These are phyloP conservation scores for Penicillium sp. DNA, from an alignment of 2,329 filamentous ascomycete genomes.

Conservation along the genomic window DNA sequence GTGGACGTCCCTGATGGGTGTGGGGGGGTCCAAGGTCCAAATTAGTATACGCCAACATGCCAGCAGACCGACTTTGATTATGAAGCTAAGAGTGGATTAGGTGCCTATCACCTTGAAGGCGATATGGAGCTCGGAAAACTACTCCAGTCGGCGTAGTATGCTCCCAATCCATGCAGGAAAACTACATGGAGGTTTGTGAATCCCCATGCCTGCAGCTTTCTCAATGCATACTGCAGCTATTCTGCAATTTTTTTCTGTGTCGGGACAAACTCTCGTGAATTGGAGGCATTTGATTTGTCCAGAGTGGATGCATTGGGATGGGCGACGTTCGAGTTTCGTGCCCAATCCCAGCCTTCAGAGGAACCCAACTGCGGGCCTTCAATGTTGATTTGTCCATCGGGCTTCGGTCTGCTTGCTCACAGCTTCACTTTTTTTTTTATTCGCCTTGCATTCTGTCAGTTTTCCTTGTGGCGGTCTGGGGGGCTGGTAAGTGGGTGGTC, in stretches of 20 bases:
- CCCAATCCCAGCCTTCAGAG: constrained; percentile 25
- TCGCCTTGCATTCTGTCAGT: background rate
- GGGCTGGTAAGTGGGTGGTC: background rate
- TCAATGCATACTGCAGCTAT: background rate
- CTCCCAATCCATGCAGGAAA: background rate
- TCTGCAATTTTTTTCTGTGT: background rate
- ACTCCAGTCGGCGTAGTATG: background rate
- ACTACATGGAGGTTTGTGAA: background rate
- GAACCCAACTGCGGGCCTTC: constrained; percentile 26
- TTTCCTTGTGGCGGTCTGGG: constrained; percentile 11
- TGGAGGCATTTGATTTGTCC: background rate
- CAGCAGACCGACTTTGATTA: constrained; percentile 15
- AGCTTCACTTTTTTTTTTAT: constrained; percentile 20
- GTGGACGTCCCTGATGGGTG: constrained; percentile 37
- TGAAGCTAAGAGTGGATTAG: background rate
- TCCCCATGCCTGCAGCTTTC: background rate
- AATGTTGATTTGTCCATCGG: constrained; percentile 13
- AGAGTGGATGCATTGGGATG: background rate
- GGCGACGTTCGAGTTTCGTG: constrained; percentile 18
- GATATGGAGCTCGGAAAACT: background rate
- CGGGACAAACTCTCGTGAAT: background rate
- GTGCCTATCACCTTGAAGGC: background rate
- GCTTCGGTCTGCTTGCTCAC: background rate
- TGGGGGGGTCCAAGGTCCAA: background rate
- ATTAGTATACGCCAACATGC: constrained; percentile 11